A percentile compares a stretch with the other conserved stretches of the same genome.
These are phyloP conservation scores for Curvularia lunata DNA, from an alignment of 2,329 filamentous ascomycete genomes.

Conservation along the genomic window DNA sequence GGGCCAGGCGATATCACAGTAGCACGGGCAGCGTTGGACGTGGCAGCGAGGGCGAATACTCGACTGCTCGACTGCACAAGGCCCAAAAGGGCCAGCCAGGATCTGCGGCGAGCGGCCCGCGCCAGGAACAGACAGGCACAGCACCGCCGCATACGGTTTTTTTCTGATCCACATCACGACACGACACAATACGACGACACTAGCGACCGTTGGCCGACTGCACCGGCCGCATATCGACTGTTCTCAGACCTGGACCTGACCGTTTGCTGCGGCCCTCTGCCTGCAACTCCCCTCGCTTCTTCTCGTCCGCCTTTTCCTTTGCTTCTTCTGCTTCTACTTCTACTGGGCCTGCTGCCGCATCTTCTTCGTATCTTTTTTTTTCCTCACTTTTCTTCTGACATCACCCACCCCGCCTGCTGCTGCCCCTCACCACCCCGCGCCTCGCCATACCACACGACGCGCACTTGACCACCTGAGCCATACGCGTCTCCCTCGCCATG, in stretches of 20 bases:
- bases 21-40: conserved; percentile 8
- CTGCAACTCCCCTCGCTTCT: neutral
- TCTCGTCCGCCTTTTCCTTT: neutral
- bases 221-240: conserved; percentile 5
- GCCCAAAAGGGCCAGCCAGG: conserved; percentile 11
- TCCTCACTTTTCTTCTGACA: neutral
- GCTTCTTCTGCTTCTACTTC: neutral
- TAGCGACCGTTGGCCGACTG: neutral
- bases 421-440: conserved; percentile 18
- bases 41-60: conserved; percentile 12
- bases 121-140: conserved; percentile 21
- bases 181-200: neutral
- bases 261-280: neutral
- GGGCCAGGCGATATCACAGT: neutral
- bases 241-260: neutral
- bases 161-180: conserved; percentile 9
- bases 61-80: neutral
- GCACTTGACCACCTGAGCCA: neutral
- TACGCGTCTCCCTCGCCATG: conserved; percentile 34
- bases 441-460: neutral
- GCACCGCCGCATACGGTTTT: conserved; percentile 13
- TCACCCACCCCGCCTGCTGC: neutral
- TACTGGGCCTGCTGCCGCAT: conserved; percentile 1
- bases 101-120: conserved; percentile 26
- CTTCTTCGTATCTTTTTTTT: conserved; percentile 1